A percentile compares a stretch with the other conserved stretches of the same genome.
These are phyloP conservation scores for Lecanicillium sp. DNA, from an alignment of 2,329 filamentous ascomycete genomes.

Conservation along the genomic window DNA sequence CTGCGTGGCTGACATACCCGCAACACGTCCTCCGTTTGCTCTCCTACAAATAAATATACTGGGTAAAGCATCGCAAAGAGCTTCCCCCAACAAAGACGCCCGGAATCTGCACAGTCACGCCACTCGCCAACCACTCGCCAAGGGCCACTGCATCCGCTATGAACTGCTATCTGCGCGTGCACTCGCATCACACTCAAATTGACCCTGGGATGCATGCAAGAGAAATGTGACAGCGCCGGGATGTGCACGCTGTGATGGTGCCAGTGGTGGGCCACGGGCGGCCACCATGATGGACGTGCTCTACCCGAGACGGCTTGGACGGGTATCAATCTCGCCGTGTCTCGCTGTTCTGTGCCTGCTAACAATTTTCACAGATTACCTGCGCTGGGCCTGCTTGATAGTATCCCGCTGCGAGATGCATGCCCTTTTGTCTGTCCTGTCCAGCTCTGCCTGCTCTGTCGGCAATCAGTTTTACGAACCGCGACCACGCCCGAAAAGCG, in stretches of 20 bases:
- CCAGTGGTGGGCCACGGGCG: neutral
- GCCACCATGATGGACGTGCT: too few relatives aligned
- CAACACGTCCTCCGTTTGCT: neutral
- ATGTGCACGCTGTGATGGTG: neutral
- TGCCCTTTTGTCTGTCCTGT: too few relatives aligned
- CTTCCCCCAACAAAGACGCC: neutral
- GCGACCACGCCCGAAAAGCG: too few relatives aligned
- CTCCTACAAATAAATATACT: neutral
- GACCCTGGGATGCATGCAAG: conserved; percentile 4
- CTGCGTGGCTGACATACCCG: too few relatives aligned
- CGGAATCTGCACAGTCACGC: neutral
- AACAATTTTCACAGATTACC: too few relatives aligned
- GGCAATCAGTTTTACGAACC: too few relatives aligned
- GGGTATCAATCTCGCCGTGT: neutral
- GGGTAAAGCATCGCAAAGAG: neutral
- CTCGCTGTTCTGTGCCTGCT: too few relatives aligned
- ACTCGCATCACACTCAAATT: neutral
- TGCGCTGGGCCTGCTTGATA: too few relatives aligned
- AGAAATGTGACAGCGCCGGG: conserved; percentile 6
- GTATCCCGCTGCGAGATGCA: too few relatives aligned
- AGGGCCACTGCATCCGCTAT: conserved; percentile 2
- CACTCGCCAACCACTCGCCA: neutral
- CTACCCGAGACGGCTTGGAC: too few relatives aligned
- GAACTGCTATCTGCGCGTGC: too few relatives aligned
- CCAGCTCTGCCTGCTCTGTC: too few relatives aligned